These are phyloP conservation scores for Geotrichum restrictum DNA, from an alignment of 1,139 yeast genomes.

Conservation along the genomic window DNA sequence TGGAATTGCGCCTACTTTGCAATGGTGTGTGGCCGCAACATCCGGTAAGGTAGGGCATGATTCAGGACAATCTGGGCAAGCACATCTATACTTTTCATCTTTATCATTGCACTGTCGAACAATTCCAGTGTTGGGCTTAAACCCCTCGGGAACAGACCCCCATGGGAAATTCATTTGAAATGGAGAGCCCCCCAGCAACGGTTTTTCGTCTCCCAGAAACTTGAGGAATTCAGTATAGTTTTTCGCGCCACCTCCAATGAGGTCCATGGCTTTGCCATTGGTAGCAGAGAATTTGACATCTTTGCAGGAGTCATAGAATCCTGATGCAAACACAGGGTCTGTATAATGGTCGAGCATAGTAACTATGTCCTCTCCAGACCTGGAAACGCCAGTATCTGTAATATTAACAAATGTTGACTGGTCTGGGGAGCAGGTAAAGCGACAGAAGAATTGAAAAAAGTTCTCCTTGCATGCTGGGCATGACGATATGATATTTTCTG, in stretches of 20 bases:
- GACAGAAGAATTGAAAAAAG: constrained; percentile 80
- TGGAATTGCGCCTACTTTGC: constrained; percentile 61
- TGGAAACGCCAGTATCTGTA: constrained; percentile 52
- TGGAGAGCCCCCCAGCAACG: constrained; percentile 89
- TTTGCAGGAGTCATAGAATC: constrained; percentile 78
- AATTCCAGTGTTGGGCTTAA: constrained; percentile 37
- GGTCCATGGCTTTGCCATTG: constrained; percentile 93
- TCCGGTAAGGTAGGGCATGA: constrained; percentile 69
- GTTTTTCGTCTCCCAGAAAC: constrained; percentile 91
- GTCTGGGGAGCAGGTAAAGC: constrained; percentile 84
- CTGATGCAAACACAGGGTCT: constrained; percentile 55
- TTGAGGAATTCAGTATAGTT: constrained; percentile 69
- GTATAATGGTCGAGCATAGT: constrained; percentile 66
- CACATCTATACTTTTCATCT: constrained; percentile 60
- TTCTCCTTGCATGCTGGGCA: constrained; percentile 93
- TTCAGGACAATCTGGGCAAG: constrained; percentile 83
- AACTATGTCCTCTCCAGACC: constrained; percentile 57
- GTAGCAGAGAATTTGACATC: constrained; percentile 90
- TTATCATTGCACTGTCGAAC: constrained; percentile 58
- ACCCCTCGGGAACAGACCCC: constrained; percentile 37
- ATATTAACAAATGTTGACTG: constrained; percentile 74
- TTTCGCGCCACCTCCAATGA: constrained; percentile 93
- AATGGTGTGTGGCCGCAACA: constrained; percentile 41
- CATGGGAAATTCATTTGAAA: constrained; percentile 81
- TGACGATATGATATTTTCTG: constrained; percentile 75